phyloP scores from a whole-genome alignment of 805 yeast species.

The Candida hungchunana region DNA sequence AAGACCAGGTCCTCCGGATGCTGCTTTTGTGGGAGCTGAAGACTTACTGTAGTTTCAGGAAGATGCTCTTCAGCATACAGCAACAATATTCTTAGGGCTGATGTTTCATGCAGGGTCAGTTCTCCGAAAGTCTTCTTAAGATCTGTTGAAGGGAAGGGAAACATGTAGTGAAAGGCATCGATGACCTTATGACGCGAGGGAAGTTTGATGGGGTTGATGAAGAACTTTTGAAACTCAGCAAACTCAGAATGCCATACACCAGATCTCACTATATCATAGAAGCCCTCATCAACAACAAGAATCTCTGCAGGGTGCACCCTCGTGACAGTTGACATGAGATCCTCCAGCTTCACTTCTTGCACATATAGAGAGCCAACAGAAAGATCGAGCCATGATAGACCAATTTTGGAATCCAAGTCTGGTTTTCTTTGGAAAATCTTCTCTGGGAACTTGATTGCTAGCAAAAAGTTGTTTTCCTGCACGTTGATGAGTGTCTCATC shows the following conservation, averaged over 20 bases:
- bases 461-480: constrained; percentile 64
- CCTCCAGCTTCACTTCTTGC: constrained; percentile 56
- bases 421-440: constrained; percentile 36
- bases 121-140: constrained; percentile 26
- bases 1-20: constrained; percentile 54
- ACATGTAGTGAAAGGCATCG: constrained; percentile 35
- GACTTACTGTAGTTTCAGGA: constrained; percentile 59
- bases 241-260: constrained; percentile 57
- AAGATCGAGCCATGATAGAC: constrained; percentile 85
- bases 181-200: constrained; percentile 39
- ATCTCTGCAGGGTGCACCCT: constrained; percentile 82
- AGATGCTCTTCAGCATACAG: constrained; percentile 70
- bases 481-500: constrained; percentile 81
- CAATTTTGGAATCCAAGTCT: constrained; percentile 45
- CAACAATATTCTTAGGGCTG: constrained; percentile 59
- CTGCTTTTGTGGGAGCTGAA: constrained; percentile 64
- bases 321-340: constrained; percentile 65
- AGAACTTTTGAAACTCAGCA: constrained; percentile 55
- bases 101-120: constrained; percentile 44
- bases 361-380: constrained; percentile 77
- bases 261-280: constrained; percentile 33
- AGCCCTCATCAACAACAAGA: constrained; percentile 47
- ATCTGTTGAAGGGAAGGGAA: constrained; percentile 30
- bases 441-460: constrained; percentile 60
- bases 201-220: constrained; percentile 44